phyloP scores from a whole-genome alignment of 225 moss, liverwort and hornwort genomes.

The Pseudoscleropodium purum region DNA sequence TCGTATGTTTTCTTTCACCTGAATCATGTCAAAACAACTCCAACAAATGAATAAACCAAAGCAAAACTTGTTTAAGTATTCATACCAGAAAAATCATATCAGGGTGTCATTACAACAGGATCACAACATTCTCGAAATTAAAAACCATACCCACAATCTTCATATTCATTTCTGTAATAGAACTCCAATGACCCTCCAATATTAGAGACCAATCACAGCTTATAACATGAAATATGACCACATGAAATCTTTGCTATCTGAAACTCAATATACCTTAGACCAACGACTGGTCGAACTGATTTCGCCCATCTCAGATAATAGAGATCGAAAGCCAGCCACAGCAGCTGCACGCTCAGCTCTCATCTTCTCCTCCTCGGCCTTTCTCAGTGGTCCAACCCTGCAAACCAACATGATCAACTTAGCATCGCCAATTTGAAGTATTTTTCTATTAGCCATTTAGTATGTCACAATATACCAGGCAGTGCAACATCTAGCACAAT shows the following conservation, averaged over 20 bases:
- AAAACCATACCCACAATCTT: neutral
- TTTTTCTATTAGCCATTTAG: too few relatives aligned
- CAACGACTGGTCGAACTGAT: constrained; percentile 62
- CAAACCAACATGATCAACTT: neutral
- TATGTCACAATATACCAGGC: neutral
- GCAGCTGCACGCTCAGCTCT: constrained; percentile 63
- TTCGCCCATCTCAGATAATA: constrained; percentile 62
- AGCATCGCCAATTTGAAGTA: neutral
- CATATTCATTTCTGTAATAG: neutral
- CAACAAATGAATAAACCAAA: neutral
- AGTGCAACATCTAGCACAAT: neutral
- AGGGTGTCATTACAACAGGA: neutral
- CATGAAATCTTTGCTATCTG: neutral
- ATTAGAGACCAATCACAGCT: neutral
- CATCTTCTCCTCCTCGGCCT: constrained; percentile 71
- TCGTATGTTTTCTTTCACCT: constrained; percentile 70
- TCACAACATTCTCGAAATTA: neutral
- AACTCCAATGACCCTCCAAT: neutral
- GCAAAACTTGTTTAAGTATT: neutral
- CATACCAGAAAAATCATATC: neutral
- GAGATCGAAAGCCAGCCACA: constrained; percentile 56
- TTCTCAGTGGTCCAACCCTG: constrained; percentile 70
- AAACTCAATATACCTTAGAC: constrained; percentile 54
- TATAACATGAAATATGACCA: neutral
- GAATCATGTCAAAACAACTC: neutral